Evolutionary conservation across 1,284 basidiomycete genomes (phyloP).

Genomic region (Ganoderma lucidum): DNA sequence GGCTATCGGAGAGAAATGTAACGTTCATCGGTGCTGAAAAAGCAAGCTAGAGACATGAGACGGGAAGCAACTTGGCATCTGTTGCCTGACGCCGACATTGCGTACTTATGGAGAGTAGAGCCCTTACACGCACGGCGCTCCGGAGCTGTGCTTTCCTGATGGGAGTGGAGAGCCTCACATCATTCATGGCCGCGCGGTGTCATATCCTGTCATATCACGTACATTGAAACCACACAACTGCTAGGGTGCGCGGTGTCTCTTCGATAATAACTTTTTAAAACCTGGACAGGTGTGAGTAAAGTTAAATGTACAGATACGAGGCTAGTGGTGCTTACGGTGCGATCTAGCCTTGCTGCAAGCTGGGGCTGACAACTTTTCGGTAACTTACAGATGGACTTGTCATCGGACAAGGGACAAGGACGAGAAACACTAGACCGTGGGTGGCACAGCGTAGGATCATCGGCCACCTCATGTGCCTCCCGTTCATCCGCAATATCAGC

Average conservation of each 20-base stretch:
- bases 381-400: background rate
- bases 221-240: background rate
- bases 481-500: background rate
- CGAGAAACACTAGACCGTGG: background rate
- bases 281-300: no score
- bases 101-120: background rate
- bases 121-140: background rate
- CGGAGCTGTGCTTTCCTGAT: background rate
- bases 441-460: background rate
- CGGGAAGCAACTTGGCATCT: background rate
- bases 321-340: no score
- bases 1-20: conserved; percentile 20
- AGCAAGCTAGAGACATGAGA: background rate
- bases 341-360: background rate
- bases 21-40: conserved; percentile 16
- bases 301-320: no score
- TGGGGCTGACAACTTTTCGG: background rate
- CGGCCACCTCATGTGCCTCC: background rate
- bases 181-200: background rate
- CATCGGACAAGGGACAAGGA: background rate
- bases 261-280: background rate
- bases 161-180: background rate
- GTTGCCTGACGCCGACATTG: background rate
- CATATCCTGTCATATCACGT: background rate
- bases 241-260: background rate